A percentile compares a stretch with the other conserved stretches of the same genome.
Evolutionary conservation across 1,139 yeast species (phyloP).

Genomic region (Magnusiomyces fungicola): DNA sequence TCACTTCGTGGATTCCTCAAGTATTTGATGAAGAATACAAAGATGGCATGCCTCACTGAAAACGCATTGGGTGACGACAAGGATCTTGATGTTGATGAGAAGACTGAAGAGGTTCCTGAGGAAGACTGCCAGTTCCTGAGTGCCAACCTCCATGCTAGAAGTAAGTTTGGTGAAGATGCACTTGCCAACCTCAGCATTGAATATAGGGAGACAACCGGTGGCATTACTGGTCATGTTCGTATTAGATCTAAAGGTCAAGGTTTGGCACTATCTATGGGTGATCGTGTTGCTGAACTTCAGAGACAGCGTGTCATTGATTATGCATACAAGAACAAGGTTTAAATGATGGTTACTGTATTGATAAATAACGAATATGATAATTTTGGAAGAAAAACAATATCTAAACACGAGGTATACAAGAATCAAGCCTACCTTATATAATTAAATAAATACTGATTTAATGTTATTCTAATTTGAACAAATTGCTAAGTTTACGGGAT

Average conservation of each 20-base stretch:
- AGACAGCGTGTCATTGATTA: slow-evolving; percentile 17
- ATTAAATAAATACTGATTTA: too few relatives aligned
- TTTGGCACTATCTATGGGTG: slow-evolving; percentile 89
- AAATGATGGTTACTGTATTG: neutral
- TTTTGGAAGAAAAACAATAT: too few relatives aligned
- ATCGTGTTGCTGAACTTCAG: slow-evolving; percentile 60
- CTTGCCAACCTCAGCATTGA: slow-evolving; percentile 94
- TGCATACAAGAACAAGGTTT: slow-evolving; percentile 2
- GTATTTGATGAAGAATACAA: slow-evolving; percentile 72
- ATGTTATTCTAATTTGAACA: too few relatives aligned
- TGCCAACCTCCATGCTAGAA: slow-evolving; percentile 87
- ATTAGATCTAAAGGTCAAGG: slow-evolving; percentile 98
- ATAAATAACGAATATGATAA: neutral
- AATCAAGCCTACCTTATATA: too few relatives aligned
- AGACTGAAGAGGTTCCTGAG: slow-evolving; percentile 21
- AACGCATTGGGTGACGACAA: slow-evolving; percentile 49
- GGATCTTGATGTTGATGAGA: slow-evolving; percentile 16
- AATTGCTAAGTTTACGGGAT: too few relatives aligned
- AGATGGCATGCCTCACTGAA: slow-evolving; percentile 91
- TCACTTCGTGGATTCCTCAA: slow-evolving; percentile 75
- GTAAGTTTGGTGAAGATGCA: slow-evolving; percentile 97
- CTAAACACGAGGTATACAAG: too few relatives aligned
- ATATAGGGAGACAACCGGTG: slow-evolving; percentile 54
- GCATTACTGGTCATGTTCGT: slow-evolving; percentile 89
- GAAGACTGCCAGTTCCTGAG: slow-evolving; percentile 84